Evolutionary conservation across 2,329 filamentous ascomycete species (phyloP), one percentile per base, ranked within the genome.

Genomic region (Sclerotinia minor): DNA sequence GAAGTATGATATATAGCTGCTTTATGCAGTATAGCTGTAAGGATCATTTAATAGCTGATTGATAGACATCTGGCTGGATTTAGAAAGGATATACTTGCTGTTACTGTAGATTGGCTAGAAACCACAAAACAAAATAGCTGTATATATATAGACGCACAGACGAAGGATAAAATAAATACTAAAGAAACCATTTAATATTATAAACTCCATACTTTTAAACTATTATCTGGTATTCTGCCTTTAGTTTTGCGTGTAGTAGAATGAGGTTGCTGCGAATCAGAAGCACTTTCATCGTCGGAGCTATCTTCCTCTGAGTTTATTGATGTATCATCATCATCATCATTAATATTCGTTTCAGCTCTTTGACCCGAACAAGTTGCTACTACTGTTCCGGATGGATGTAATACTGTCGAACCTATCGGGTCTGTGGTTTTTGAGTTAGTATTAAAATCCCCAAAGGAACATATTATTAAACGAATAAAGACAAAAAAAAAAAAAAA

Each of bases 181-280:
- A 19, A 7, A n/a, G 6, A n/a, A 5, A 4, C 9, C 6, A 35
- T 45, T 32, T 67, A 41, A 69, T 71, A 59, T 75, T 63, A 76
- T 73, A 82, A 75, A 64, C 76, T 80, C 82, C 82, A 83, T 69
- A 83, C 75, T 73, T 81, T 83, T 32, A 83, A 73, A 65, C 78
- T 81, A 58, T 81, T 83, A 71, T 83, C 81, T 68, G 68, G 69
- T 6, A n/a, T 52, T 64, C 50, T 69, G n/a, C 29, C 21, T 41
- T 21, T 26, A 44, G n/a, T 29, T 47, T 52, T 54, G 38, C 54
- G 44, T 60, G 11, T 29, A 41, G 38, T 24, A 65, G 64, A 32
- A 17, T 52, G 26, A 52, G 59, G 38, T 61, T 55, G n/a, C 13
- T 5, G n/a, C 26, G 45, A 61, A 15, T 63, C 24, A 21, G 32